A percentile compares a stretch with the other conserved stretches of the same genome.
Conservation (phyloP, 139 green algal genomes). For the Zygnema cylindricum region DNA sequence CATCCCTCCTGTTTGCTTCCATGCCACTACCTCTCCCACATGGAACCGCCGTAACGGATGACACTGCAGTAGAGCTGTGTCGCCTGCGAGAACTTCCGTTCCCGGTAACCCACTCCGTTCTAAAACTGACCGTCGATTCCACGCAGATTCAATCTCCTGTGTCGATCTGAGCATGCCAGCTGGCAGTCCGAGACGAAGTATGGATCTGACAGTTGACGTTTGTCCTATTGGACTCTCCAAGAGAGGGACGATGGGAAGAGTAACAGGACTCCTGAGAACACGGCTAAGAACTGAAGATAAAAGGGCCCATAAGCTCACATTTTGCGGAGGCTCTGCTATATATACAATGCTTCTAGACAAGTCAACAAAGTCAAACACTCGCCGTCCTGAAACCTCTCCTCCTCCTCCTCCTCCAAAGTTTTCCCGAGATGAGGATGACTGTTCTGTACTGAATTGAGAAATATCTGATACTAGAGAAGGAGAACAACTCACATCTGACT, state of each 20-base stretch:
- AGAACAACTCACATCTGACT: too few species aligned
- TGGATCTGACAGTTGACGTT: not conserved
- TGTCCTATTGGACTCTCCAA: constrained; percentile 50
- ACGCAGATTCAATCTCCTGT: not conserved
- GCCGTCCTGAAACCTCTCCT: not conserved
- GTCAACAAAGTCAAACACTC: constrained; percentile 38
- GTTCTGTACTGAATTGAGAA: too few species aligned
- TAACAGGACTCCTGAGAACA: constrained; percentile 65
- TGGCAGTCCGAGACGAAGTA: not conserved
- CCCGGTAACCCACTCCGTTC: constrained; percentile 50
- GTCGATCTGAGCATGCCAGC: not conserved
- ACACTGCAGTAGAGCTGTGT: constrained; percentile 67
- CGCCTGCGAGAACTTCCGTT: constrained; percentile 61
- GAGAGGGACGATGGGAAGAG: constrained; percentile 71
- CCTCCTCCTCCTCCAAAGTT: constrained; percentile 17
- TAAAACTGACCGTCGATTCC: not conserved
- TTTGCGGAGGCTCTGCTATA: constrained; percentile 57
- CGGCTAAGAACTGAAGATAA: constrained; percentile 66
- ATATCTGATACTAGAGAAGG: too few species aligned
- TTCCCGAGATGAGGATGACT: too few species aligned
- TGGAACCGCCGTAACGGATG: constrained; percentile 68
- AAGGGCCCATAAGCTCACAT: constrained; percentile 59
- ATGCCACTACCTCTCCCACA: constrained; percentile 62
- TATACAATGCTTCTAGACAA: constrained; percentile 39
- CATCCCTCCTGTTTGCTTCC: not conserved